phyloP scores from a whole-genome alignment of 1,284 basidiomycete species.

The Gymnopus androsaceus region DNA sequence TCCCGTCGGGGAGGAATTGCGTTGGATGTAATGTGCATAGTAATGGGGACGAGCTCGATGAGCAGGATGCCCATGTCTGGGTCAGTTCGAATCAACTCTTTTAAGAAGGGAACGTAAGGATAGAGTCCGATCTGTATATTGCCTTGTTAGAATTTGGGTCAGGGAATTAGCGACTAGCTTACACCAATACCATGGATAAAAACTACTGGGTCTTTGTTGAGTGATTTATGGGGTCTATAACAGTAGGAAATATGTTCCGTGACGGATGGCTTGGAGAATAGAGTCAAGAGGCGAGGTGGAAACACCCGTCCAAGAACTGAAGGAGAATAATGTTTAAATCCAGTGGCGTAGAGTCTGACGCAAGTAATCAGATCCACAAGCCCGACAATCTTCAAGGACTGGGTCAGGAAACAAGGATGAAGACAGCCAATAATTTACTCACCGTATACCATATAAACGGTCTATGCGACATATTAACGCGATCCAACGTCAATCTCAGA shows the following conservation, averaged over 20 bases:
- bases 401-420: neutral
- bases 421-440: constrained; percentile 25
- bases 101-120: constrained; percentile 54
- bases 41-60: constrained; percentile 61
- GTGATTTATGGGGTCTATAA: constrained; percentile 57
- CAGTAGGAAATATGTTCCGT: constrained; percentile 56
- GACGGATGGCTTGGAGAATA: constrained; percentile 45
- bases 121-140: constrained; percentile 59
- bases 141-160: neutral
- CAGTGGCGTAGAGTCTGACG: constrained; percentile 38
- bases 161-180: constrained; percentile 26
- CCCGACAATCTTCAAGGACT: constrained; percentile 47
- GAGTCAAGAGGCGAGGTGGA: constrained; percentile 50
- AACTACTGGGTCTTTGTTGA: constrained; percentile 54
- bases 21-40: constrained; percentile 54
- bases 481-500: constrained; percentile 59
- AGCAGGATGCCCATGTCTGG: constrained; percentile 56
- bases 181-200: constrained; percentile 71
- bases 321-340: constrained; percentile 57
- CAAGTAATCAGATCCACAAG: constrained; percentile 49
- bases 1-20: constrained; percentile 41
- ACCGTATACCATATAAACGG: constrained; percentile 68
- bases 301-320: constrained; percentile 44
- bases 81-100: constrained; percentile 40
- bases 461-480: constrained; percentile 52